Evolutionary conservation across 176 grass and related monocot species (phyloP).

Genomic region (Musa troglodytarum): DNA sequence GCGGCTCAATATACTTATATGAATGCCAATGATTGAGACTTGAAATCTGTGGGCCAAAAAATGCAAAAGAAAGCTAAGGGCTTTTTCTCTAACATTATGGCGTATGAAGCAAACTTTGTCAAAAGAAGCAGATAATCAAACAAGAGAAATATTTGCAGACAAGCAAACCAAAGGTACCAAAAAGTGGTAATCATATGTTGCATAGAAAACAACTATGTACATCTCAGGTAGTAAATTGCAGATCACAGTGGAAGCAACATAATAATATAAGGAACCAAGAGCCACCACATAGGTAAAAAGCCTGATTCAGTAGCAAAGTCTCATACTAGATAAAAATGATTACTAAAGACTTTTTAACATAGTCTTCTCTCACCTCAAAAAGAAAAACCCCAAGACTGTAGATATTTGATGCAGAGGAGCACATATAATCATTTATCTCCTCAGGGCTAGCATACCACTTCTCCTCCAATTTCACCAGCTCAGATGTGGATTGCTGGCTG

Average conservation of each 20-base stretch:
- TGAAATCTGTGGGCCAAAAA: neutral
- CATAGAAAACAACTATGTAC: neutral
- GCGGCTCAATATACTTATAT: neutral
- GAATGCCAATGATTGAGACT: neutral
- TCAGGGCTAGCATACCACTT: conserved; percentile 90
- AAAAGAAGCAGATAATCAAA: neutral
- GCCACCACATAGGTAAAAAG: neutral
- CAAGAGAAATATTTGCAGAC: neutral
- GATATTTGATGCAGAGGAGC: conserved; percentile 55
- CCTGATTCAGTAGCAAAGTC: too few species aligned
- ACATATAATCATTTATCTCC: conserved; percentile 43
- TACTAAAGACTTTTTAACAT: neutral
- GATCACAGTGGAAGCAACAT: neutral
- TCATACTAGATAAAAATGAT: too few species aligned
- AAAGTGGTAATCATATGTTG: neutral
- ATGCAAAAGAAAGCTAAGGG: neutral
- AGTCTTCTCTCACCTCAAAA: conserved; percentile 69
- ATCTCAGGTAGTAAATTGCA: neutral
- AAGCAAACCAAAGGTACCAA: neutral
- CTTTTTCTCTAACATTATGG: neutral
- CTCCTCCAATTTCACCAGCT: conserved; percentile 60
- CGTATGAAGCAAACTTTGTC: neutral
- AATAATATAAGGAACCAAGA: neutral
- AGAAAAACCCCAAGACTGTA: conserved; percentile 95
- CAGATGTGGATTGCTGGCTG: conserved; percentile 31